These are phyloP conservation scores for Cyberlindnera xishuangbannaensis DNA, from an alignment of 805 yeast genomes.

Conservation along the genomic window DNA sequence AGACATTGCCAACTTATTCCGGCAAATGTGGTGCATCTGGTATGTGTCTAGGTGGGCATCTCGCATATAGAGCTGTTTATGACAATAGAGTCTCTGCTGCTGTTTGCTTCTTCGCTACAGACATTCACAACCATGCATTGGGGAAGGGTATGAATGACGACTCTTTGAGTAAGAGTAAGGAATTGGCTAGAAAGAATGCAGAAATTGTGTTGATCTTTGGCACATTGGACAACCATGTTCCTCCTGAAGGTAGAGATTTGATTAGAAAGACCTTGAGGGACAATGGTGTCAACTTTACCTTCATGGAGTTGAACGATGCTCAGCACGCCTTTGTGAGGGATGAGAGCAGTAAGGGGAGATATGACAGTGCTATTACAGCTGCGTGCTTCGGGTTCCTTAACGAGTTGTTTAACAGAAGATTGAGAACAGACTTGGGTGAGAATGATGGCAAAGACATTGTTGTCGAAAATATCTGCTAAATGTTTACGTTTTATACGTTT, in stretches of 20 bases:
- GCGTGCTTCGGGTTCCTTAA: constrained; percentile 61
- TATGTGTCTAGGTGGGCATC: constrained; percentile 83
- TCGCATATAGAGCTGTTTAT: constrained; percentile 67
- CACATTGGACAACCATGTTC: constrained; percentile 74
- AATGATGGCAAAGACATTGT: constrained; percentile 43
- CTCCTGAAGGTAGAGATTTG: constrained; percentile 68
- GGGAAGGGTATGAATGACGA: constrained; percentile 65
- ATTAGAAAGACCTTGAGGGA: constrained; percentile 57
- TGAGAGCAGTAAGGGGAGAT: constrained; percentile 74
- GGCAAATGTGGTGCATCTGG: constrained; percentile 80
- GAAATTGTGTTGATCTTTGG: constrained; percentile 71
- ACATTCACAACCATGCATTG: constrained; percentile 61
- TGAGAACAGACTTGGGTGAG: constrained; percentile 63
- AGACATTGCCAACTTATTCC: constrained; percentile 52
- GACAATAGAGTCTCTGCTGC: constrained; percentile 61
- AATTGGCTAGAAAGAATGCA: constrained; percentile 42
- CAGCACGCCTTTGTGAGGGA: constrained; percentile 83
- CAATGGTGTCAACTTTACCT: constrained; percentile 56
- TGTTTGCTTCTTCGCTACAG: constrained; percentile 77
- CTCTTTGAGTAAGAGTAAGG: constrained; percentile 50
- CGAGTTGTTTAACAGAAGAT: constrained; percentile 64
- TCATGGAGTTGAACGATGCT: constrained; percentile 71
- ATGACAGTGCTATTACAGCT: constrained; percentile 70
- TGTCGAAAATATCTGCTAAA: constrained; percentile 61
- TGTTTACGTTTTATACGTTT: not conserved